These are phyloP conservation scores for Alnus glutinosa DNA, from an alignment of 306 rosid species.

Conservation along the genomic window DNA sequence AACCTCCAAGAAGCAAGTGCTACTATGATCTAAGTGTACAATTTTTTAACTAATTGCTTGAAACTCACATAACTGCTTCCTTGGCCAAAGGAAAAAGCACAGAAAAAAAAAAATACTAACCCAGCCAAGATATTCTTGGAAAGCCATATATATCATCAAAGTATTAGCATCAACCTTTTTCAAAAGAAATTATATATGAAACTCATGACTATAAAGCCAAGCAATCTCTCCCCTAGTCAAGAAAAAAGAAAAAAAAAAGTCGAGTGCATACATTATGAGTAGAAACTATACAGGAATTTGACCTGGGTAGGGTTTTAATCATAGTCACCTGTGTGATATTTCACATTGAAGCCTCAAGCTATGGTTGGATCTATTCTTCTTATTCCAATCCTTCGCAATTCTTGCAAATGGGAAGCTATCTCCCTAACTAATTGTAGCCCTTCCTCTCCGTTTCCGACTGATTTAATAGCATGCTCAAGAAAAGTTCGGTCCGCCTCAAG, in stretches of 20 bases:
- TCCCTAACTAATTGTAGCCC: conserved; percentile 70
- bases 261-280: conserved; percentile 2
- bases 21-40: neutral
- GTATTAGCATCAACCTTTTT: neutral
- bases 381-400: conserved; percentile 53
- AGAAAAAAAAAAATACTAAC: neutral
- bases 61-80: neutral
- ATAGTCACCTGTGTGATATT: conserved; percentile 45
- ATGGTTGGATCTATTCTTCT: conserved; percentile 43
- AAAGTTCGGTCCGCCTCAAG: conserved; percentile 66
- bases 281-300: neutral
- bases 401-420: conserved; percentile 68
- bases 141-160: neutral
- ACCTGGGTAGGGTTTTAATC: conserved; percentile 1
- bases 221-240: neutral
- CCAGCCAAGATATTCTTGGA: neutral
- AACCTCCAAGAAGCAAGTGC: neutral
- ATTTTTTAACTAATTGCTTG: neutral
- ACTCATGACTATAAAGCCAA: neutral
- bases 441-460: conserved; percentile 55
- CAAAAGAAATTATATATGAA: neutral
- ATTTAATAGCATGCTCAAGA: conserved; percentile 59
- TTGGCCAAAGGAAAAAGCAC: neutral
- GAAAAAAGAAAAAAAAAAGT: neutral
- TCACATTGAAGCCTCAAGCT: conserved; percentile 35